Percentiles rank a stretch among this genome's conserved stretches.
Evolutionary conservation across 805 yeast species (phyloP).

Genomic region (Nakazawaea pomicola): DNA sequence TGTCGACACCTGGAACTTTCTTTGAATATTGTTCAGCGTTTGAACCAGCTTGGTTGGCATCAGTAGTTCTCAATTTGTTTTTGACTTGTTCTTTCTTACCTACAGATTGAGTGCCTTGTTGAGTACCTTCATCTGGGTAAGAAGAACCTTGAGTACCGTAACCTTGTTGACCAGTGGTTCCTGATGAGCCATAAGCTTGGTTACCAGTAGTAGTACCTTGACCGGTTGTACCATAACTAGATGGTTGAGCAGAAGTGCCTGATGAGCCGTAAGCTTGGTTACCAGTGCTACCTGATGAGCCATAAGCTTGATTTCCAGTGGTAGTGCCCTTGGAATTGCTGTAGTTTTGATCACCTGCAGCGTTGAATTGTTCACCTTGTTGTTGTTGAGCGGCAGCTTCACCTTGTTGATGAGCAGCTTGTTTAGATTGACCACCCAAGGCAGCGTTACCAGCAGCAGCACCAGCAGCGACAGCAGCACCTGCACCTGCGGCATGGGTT

Average conservation of each 20-base stretch:
- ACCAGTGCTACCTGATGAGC: neutral
- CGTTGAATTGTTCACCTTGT: neutral
- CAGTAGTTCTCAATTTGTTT: no score
- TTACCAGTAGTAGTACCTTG: neutral
- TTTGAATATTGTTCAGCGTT: neutral
- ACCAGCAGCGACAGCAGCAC: slow-evolving; percentile 9
- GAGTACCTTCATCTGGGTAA: neutral
- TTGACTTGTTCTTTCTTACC: neutral
- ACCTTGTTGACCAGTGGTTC: neutral
- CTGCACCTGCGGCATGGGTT: slow-evolving; percentile 6
- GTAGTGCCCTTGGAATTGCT: neutral
- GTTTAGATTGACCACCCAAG: slow-evolving; percentile 4
- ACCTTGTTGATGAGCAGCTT: slow-evolving; percentile 2
- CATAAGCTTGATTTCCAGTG: neutral
- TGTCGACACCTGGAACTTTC: slow-evolving; percentile 2
- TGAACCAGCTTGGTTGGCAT: neutral
- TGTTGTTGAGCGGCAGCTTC: neutral
- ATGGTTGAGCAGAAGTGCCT: neutral
- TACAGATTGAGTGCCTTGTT: neutral
- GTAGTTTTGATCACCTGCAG: neutral
- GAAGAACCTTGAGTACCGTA: neutral
- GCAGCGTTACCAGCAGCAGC: slow-evolving; percentile 7
- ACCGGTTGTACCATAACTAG: neutral
- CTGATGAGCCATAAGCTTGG: neutral
- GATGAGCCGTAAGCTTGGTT: neutral